Conservation (phyloP, 305 asterid genomes). For the Euphrasia arctica region DNA sequence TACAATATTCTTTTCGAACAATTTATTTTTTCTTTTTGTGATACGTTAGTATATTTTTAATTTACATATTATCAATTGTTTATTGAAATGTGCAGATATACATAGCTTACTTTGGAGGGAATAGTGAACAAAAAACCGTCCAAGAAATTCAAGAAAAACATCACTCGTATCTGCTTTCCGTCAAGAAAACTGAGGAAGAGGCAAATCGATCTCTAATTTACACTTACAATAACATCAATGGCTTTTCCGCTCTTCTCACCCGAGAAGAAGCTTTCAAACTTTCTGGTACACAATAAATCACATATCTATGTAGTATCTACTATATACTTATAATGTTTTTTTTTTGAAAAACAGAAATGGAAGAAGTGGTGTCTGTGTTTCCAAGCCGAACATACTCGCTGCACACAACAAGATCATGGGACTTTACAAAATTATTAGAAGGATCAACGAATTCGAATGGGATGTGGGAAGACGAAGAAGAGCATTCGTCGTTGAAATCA, state of each 20-base stretch:
- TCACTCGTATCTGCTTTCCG: no score
- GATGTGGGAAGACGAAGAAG: conserved; percentile 24
- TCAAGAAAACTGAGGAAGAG: no score
- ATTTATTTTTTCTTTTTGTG: no score
- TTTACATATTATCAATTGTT: no score
- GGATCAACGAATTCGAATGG: not conserved
- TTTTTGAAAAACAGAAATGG: conserved; percentile 42
- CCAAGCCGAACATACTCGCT: conserved; percentile 51
- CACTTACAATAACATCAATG: conserved; percentile 84
- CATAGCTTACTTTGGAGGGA: conserved; percentile 77
- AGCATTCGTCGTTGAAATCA: conserved; percentile 51
- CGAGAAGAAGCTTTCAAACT: conserved; percentile 54
- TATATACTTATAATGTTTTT: not conserved
- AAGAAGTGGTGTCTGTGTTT: conserved; percentile 63
- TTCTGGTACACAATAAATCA: conserved; percentile 32
- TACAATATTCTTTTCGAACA: no score
- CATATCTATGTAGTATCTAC: not conserved
- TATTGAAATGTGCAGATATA: conserved; percentile 44
- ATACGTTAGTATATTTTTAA: no score
- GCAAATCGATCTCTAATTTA: conserved; percentile 59
- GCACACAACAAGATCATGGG: conserved; percentile 97
- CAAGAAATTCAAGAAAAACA: conserved; percentile 32
- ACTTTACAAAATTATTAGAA: conserved; percentile 54
- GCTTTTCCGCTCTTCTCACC: conserved; percentile 77
- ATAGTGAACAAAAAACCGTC: conserved; percentile 46